Evolutionary conservation across 768 basidiomycete species (phyloP).

Genomic region (Russula virescens): DNA sequence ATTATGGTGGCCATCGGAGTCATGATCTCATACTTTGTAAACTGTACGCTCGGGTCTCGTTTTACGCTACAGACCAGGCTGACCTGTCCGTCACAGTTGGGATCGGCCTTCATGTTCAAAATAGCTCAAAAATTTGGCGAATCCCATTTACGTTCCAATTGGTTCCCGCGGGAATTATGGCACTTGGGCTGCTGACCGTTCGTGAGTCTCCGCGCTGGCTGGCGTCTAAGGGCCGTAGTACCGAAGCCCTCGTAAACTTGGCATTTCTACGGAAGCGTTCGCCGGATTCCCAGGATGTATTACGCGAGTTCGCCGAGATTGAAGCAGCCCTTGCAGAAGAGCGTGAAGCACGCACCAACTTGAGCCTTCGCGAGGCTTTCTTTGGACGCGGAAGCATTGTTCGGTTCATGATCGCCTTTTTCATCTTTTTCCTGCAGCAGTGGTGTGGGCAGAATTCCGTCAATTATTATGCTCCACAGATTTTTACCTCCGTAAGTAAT

Average conservation of each 20-base stretch:
- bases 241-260: constrained; percentile 53
- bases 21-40: constrained; percentile 80
- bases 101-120: constrained; percentile 46
- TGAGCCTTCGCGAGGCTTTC: constrained; percentile 67
- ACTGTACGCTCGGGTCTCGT: constrained; percentile 43
- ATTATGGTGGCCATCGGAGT: constrained; percentile 83
- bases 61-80: background rate
- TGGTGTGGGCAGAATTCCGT: constrained; percentile 84
- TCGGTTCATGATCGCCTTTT: constrained; percentile 80
- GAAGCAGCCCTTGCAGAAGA: constrained; percentile 76
- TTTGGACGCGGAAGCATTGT: constrained; percentile 75
- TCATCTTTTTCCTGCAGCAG: constrained; percentile 76
- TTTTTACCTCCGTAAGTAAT: constrained; percentile 53
- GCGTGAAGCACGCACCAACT: constrained; percentile 52
- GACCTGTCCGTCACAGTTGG: constrained; percentile 40
- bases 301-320: constrained; percentile 71
- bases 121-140: constrained; percentile 52
- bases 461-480: constrained; percentile 67
- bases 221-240: constrained; percentile 51
- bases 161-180: constrained; percentile 68
- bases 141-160: constrained; percentile 73
- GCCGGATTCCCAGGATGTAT: constrained; percentile 39
- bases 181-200: constrained; percentile 58
- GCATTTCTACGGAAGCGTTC: constrained; percentile 54
- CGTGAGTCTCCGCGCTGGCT: constrained; percentile 77